Evolutionary conservation across 106 monocot genomes (phyloP).

Genomic region (Dactylorhiza incarnata): DNA sequence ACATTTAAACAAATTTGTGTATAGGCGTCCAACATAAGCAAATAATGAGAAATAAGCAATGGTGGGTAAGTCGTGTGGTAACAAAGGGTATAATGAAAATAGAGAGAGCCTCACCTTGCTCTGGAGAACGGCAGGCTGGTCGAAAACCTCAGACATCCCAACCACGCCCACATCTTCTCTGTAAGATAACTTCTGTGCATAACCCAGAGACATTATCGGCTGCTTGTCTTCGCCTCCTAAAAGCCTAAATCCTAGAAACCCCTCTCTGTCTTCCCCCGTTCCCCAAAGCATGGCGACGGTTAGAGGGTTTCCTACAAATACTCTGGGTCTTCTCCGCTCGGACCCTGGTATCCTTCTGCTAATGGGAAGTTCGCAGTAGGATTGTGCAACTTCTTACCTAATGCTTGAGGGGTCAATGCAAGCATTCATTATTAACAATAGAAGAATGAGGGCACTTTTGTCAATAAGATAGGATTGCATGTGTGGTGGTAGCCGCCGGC

Average conservation of each 20-base stretch:
- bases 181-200: conserved; percentile 93
- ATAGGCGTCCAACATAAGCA: background rate
- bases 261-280: background rate
- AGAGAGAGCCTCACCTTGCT: conserved; percentile 40
- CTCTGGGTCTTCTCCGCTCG: background rate
- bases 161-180: conserved; percentile 90
- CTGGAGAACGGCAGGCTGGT: conserved; percentile 50
- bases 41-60: background rate
- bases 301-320: background rate
- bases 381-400: background rate
- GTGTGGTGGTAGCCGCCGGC: background rate
- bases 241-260: background rate
- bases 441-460: background rate
- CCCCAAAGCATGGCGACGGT: background rate
- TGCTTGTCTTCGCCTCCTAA: background rate
- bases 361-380: background rate
- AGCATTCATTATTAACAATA: background rate
- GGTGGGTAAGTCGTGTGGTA: background rate
- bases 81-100: background rate
- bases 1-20: background rate
- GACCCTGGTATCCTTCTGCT: background rate
- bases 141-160: conserved; percentile 95
- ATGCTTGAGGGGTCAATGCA: background rate
- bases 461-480: background rate
- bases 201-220: conserved; percentile 74